These are phyloP conservation scores for Irpex sp. DNA, from an alignment of 1,284 basidiomycete genomes.

Conservation along the genomic window DNA sequence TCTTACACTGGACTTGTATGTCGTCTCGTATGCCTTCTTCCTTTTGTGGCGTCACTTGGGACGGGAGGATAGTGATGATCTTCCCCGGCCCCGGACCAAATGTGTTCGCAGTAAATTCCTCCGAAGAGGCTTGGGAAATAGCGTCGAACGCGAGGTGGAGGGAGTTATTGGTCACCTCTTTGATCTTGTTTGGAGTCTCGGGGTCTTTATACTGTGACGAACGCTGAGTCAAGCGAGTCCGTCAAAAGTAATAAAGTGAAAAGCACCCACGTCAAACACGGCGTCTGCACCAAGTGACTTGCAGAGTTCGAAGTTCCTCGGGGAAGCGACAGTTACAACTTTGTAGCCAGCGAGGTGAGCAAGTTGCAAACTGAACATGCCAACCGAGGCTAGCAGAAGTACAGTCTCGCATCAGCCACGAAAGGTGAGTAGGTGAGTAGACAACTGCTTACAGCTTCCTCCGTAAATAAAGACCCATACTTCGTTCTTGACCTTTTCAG, in stretches of 20 bases:
- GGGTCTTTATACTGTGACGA: neutral
- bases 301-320: constrained; percentile 34
- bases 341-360: constrained; percentile 37
- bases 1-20: too few relatives aligned
- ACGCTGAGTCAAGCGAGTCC: neutral
- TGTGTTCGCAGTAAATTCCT: constrained; percentile 13
- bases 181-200: constrained; percentile 20
- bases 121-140: constrained; percentile 15
- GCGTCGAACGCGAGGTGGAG: constrained; percentile 21
- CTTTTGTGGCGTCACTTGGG: neutral
- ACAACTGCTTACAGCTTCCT: constrained; percentile 19
- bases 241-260: neutral
- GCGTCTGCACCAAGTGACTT: constrained; percentile 30
- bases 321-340: constrained; percentile 37
- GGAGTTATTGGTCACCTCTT: constrained; percentile 17
- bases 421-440: neutral
- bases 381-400: constrained; percentile 26
- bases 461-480: constrained; percentile 25
- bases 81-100: constrained; percentile 13
- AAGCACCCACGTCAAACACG: neutral
- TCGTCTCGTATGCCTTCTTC: too few relatives aligned
- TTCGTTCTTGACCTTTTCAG: constrained; percentile 6
- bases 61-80: neutral
- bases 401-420: neutral
- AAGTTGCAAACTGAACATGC: constrained; percentile 41